A percentile compares a stretch with the other conserved stretches of the same genome.
Conservation (phyloP, 2,329 filamentous ascomycete genomes). For the Ilyonectria sp. region DNA sequence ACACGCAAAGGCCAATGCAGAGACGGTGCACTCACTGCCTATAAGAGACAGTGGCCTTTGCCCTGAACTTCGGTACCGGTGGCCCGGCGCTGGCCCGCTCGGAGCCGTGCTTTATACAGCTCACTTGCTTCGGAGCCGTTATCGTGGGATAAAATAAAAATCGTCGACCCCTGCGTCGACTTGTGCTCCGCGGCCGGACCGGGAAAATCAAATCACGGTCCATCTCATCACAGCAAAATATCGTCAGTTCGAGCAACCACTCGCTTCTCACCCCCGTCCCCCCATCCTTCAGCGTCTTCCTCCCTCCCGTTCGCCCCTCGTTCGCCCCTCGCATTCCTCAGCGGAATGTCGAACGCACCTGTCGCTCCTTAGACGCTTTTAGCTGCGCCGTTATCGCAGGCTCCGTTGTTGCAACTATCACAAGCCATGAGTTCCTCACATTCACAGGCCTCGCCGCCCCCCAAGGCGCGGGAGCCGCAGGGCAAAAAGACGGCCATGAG, state of each 20-base stretch:
- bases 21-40: neutral
- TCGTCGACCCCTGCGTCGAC: slow-evolving; percentile 21
- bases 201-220: slow-evolving; percentile 29
- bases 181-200: slow-evolving; percentile 27
- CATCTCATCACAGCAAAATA: slow-evolving; percentile 20
- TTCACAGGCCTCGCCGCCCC: slow-evolving; percentile 37
- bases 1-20: no score
- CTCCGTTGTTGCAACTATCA: slow-evolving; percentile 4
- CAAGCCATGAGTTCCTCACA: slow-evolving; percentile 41
- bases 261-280: neutral
- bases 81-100: slow-evolving; percentile 13
- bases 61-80: neutral
- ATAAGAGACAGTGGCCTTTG: neutral
- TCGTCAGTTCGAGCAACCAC: slow-evolving; percentile 23
- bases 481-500: slow-evolving; percentile 60
- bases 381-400: slow-evolving; percentile 22
- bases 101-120: no score
- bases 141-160: slow-evolving; percentile 3
- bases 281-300: neutral
- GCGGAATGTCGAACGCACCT: slow-evolving; percentile 31
- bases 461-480: slow-evolving; percentile 47
- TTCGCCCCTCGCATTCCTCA: slow-evolving; percentile 11
- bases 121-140: slow-evolving; percentile 6
- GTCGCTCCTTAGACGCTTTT: slow-evolving; percentile 22
- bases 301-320: neutral